Conservation (phyloP, 1,139 yeast genomes). For the Torulaspora globosa region DNA sequence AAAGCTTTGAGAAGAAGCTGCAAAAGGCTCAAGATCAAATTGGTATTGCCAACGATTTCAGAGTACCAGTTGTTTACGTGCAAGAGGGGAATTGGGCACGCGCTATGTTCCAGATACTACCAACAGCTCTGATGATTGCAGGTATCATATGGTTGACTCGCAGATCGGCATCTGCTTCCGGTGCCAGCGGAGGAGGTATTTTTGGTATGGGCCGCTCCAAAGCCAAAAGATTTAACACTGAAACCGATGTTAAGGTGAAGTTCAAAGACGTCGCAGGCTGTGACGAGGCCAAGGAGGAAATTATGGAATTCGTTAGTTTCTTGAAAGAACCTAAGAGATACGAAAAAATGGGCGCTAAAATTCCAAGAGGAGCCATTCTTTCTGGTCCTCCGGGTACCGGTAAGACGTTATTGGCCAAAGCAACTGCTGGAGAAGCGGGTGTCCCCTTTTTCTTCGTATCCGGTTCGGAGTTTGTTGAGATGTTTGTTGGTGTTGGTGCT, state of each 20-base stretch:
- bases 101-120: slow-evolving; percentile 57
- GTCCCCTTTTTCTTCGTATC: slow-evolving; percentile 80
- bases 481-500: slow-evolving; percentile 85
- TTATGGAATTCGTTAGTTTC: slow-evolving; percentile 79
- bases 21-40: slow-evolving; percentile 58
- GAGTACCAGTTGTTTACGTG: slow-evolving; percentile 61
- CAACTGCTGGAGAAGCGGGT: slow-evolving; percentile 83
- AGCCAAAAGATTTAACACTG: slow-evolving; percentile 67
- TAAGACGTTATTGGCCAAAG: slow-evolving; percentile 74
- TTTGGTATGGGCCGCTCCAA: slow-evolving; percentile 64
- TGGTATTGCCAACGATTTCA: slow-evolving; percentile 54
- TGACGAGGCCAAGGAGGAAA: slow-evolving; percentile 78
- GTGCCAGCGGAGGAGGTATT: slow-evolving; percentile 55
- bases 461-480: slow-evolving; percentile 75
- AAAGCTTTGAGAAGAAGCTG: slow-evolving; percentile 66
- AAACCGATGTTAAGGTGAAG: slow-evolving; percentile 64
- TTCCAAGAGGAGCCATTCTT: slow-evolving; percentile 77
- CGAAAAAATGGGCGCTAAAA: slow-evolving; percentile 74
- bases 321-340: slow-evolving; percentile 69
- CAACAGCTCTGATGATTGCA: slow-evolving; percentile 65
- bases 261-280: slow-evolving; percentile 82
- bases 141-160: slow-evolving; percentile 68
- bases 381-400: slow-evolving; percentile 90
- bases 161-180: slow-evolving; percentile 49
- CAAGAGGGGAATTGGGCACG: slow-evolving; percentile 58